These are phyloP conservation scores for Vaccinium darrowii DNA, from an alignment of 148 eudicot genomes.

Conservation along the genomic window DNA sequence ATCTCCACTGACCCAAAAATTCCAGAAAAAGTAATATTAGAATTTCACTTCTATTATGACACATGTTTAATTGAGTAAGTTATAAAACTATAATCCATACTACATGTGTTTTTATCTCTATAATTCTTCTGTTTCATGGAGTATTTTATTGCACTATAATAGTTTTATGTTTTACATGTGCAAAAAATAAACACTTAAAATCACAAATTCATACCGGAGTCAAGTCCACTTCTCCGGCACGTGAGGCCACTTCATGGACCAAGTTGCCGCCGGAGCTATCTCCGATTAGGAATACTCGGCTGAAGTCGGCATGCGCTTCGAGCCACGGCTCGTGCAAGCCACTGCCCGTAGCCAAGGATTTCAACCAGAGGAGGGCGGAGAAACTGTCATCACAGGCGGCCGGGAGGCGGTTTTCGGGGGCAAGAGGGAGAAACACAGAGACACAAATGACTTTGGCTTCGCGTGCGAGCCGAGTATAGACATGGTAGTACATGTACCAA, in stretches of 20 bases:
- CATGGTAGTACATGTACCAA: slow-evolving; percentile 72
- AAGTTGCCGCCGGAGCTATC: slow-evolving; percentile 84
- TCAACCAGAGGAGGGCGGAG: slow-evolving; percentile 63
- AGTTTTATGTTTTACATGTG: too few species aligned
- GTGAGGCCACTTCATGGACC: slow-evolving; percentile 65
- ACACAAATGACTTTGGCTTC: slow-evolving; percentile 36
- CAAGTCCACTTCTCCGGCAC: slow-evolving; percentile 40
- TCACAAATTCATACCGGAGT: slow-evolving; percentile 19
- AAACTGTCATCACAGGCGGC: slow-evolving; percentile 62
- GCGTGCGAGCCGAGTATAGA: slow-evolving; percentile 55
- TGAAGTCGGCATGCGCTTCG: slow-evolving; percentile 42
- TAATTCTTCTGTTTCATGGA: neutral
- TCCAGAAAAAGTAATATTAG: too few species aligned
- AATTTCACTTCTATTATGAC: too few species aligned
- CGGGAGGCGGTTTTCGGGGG: slow-evolving; percentile 79
- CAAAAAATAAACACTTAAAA: too few species aligned
- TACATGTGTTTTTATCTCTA: neutral
- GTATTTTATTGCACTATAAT: too few species aligned
- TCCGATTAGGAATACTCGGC: slow-evolving; percentile 68
- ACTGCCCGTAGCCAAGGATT: slow-evolving; percentile 28
- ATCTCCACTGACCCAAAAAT: too few species aligned
- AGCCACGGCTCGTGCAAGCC: slow-evolving; percentile 33
- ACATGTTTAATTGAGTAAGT: too few species aligned
- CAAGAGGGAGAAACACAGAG: slow-evolving; percentile 59
- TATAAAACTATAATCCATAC: neutral